Evolutionary conservation across 192 early-diverging fungal genomes (phyloP), one percentile per base, ranked within the genome.

Genomic region (Dispira simplex): DNA sequence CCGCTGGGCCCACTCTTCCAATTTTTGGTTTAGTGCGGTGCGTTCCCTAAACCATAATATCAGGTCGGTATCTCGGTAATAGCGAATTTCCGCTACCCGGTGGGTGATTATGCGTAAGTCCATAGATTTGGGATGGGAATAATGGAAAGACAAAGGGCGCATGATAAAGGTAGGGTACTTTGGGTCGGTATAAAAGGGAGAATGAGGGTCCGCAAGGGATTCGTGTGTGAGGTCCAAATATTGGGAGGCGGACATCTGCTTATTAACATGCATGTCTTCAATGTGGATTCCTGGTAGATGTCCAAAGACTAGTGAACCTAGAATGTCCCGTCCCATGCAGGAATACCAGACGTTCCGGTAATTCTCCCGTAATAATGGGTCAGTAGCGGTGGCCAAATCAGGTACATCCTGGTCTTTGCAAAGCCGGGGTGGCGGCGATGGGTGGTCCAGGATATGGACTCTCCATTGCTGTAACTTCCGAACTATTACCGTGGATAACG

Each of bases 401-500:
- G 59, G 59, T n/a, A 21, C 20, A 53, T 9, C 18, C 20, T 20
- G 10, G 21, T 26, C 20, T 26, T 8, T n/a, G 21, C 8, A 25
- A 18, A 25, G 51, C 0, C 18, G 21, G 13, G 51, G 26, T 20
- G 51, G 21, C n/a, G 21, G 51, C 10, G 51, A 20, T 11, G 59
- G 59, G n/a, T 62, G 59, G 14, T 62, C 59, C 59, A 62, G 44
- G n/a, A 62, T 32, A 44, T 62, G 39, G 39, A 62, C 28, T 11
- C 59, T 8, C 28, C 14, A 46, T 11, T 25, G 32, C 59, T 62
- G 59, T 9, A 62, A 45, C 16, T 44, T 32, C 23, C 59, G 59
- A 11, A 62, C 11, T 20, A 16, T 11, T 13, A n/a, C 0, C 20
- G 59, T n/a, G 9, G n/a, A 5, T 12, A 46, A 21, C 12, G 6